Evolutionary conservation across 441 rosid species (phyloP).

Genomic region (Pelargonium hybrid): DNA sequence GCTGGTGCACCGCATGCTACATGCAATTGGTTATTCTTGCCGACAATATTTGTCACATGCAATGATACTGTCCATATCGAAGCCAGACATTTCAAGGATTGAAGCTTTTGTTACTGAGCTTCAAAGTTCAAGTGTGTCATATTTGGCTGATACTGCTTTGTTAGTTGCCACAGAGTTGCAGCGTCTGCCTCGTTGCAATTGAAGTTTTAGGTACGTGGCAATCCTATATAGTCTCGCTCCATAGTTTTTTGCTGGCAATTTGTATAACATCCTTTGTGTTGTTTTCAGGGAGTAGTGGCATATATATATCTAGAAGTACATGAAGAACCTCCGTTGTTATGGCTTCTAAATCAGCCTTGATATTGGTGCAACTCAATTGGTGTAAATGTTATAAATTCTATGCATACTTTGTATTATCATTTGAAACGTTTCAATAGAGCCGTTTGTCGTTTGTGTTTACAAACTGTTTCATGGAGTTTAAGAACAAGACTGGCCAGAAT

Average conservation of each 20-base stretch:
- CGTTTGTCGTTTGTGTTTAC: slow-evolving; percentile 10
- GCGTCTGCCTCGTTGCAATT: slow-evolving; percentile 57
- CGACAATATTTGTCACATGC: slow-evolving; percentile 68
- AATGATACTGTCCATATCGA: slow-evolving; percentile 71
- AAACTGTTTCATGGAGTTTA: neutral
- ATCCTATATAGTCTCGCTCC: neutral
- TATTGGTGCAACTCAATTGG: neutral
- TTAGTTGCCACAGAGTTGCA: slow-evolving; percentile 54
- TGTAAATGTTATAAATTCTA: slow-evolving; percentile 21
- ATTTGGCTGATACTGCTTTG: slow-evolving; percentile 45
- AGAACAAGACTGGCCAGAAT: neutral
- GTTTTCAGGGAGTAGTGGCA: slow-evolving; percentile 4
- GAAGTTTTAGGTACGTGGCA: slow-evolving; percentile 17
- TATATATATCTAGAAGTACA: neutral
- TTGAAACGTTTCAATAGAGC: slow-evolving; percentile 10
- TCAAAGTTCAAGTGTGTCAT: slow-evolving; percentile 37
- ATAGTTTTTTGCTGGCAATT: neutral
- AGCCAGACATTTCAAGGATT: slow-evolving; percentile 48
- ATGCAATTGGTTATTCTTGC: slow-evolving; percentile 68
- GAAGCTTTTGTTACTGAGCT: slow-evolving; percentile 51
- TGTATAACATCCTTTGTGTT: neutral
- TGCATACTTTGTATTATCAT: slow-evolving; percentile 19
- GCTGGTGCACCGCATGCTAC: slow-evolving; percentile 59
- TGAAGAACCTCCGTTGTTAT: slow-evolving; percentile 10
- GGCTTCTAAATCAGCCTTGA: neutral